A percentile compares a stretch with the other conserved stretches of the same genome.
Evolutionary conservation across 805 yeast genomes (phyloP).

Genomic region (Henningerozyma blattae): DNA sequence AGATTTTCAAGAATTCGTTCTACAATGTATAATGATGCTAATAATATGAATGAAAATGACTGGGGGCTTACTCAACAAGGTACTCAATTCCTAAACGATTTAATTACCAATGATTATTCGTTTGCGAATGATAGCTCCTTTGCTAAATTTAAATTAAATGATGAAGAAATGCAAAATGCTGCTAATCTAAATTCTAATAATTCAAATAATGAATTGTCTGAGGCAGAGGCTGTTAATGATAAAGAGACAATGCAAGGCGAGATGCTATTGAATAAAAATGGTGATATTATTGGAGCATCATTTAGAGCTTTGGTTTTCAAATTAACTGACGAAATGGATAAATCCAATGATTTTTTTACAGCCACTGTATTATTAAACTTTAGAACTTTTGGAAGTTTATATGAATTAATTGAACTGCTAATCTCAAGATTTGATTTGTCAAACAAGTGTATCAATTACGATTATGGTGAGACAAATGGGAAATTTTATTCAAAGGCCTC

Average conservation of each 20-base stretch:
- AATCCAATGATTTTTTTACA: slow-evolving; percentile 55
- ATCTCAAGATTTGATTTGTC: slow-evolving; percentile 51
- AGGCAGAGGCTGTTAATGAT: slow-evolving; percentile 11
- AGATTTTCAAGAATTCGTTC: slow-evolving; percentile 19
- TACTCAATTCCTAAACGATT: slow-evolving; percentile 24
- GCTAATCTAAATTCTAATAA: not conserved
- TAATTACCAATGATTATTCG: slow-evolving; percentile 25
- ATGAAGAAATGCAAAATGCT: slow-evolving; percentile 5
- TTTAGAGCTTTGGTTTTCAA: slow-evolving; percentile 55
- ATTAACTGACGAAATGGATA: slow-evolving; percentile 49
- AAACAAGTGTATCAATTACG: slow-evolving; percentile 24
- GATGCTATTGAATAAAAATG: slow-evolving; percentile 28
- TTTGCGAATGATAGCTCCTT: slow-evolving; percentile 28
- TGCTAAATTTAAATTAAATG: slow-evolving; percentile 24
- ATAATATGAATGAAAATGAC: not conserved
- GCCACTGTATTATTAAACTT: slow-evolving; percentile 71
- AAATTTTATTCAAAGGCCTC: slow-evolving; percentile 31
- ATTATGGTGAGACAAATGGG: slow-evolving; percentile 24
- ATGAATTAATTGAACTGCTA: slow-evolving; percentile 56
- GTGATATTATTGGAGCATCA: slow-evolving; percentile 54
- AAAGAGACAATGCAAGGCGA: slow-evolving; percentile 27
- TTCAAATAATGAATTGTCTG: slow-evolving; percentile 2
- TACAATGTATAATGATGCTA: too few species aligned
- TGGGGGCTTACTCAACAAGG: slow-evolving; percentile 18
- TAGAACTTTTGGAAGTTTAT: slow-evolving; percentile 55